A percentile compares a stretch with the other conserved stretches of the same genome.
Conservation (phyloP, 768 basidiomycete genomes). For the Leucogyrophana mollusca region DNA sequence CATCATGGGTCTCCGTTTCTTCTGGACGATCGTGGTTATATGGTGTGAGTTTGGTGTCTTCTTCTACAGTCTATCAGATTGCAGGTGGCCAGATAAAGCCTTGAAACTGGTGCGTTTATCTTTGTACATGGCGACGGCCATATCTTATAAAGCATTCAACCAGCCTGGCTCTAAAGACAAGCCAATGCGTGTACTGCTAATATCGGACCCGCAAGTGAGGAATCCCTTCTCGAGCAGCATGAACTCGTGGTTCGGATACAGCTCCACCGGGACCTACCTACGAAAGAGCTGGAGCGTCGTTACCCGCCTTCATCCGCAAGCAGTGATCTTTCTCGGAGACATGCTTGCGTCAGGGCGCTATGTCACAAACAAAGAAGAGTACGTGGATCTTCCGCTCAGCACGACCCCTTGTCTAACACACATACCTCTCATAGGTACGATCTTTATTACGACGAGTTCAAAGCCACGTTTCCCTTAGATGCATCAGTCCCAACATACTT, state of each 20-base stretch:
- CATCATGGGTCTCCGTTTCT: conserved; percentile 43
- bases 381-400: conserved; percentile 12
- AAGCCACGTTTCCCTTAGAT: conserved; percentile 52
- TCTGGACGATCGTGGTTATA: conserved; percentile 57
- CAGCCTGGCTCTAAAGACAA: conserved; percentile 17
- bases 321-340: conserved; percentile 76
- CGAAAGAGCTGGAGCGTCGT: conserved; percentile 71
- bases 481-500: conserved; percentile 46
- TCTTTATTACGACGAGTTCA: conserved; percentile 58
- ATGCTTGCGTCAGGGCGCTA: conserved; percentile 67
- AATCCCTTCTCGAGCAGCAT: conserved; percentile 31
- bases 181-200: conserved; percentile 59
- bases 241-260: conserved; percentile 43
- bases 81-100: conserved; percentile 55
- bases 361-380: conserved; percentile 49
- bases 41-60: conserved; percentile 67
- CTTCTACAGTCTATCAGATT: conserved; percentile 55
- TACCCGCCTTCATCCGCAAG: conserved; percentile 54
- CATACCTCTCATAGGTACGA: conserved; percentile 49
- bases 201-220: conserved; percentile 68
- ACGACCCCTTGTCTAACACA: conserved; percentile 2
- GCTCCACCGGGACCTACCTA: conserved; percentile 53
- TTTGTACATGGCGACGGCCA: neutral
- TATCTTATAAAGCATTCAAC: neutral
- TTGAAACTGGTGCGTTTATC: conserved; percentile 26